Base-by-base conservation (phyloP, 192 early-diverging fungal species). In the Linnemannia hyalina region DNA sequence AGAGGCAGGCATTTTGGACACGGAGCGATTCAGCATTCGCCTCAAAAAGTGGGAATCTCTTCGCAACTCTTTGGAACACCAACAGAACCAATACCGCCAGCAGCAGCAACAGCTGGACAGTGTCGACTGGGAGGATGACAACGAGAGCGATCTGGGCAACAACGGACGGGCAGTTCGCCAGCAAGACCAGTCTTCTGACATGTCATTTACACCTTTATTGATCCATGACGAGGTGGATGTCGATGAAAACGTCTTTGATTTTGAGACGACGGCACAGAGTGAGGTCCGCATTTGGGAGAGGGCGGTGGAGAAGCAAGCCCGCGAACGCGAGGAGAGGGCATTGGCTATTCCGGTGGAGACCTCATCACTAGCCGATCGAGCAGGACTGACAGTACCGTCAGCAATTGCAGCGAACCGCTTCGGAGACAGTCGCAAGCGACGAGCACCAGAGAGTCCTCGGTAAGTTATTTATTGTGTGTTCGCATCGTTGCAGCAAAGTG, bases 151-250 rank as follows among this genome's bases (percentile, higher is more conserved):
- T 46, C 32, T 7, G 4, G 22, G 20, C 42, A n/a, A 5, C 9
- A 40, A 49, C 60, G 60, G 60, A 32, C 29, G 60, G 60, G 23
- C 4, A 10, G 60, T 29, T 41, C 41, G 23, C 6, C 15, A 46
- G 5, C 23, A 47, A 47, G 75, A 26, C 11, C 40, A 65, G 13
- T 2, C n/a, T 32, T 35, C 36, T 7, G 73, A 74, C 8, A 9
- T 69, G 36, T 26, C 73, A 3, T 74, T 80, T 69, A 68, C 57
- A 6, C 79, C 79, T 20, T 49, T 80, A 13, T 60, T 80, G 79
- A 74, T 80, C 23, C 72, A 80, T 29, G 79, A 80, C 40, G 79
- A 80, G 38, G 73, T 80, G 13, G 72, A 80, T 69, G 47, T 80
- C 20, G 73, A 74, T 29, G 79, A 60, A 23, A 80, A 74, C 36